Evolutionary conservation across 2,329 filamentous ascomycete genomes (phyloP).

Genomic region (Lecanosticta acicola): DNA sequence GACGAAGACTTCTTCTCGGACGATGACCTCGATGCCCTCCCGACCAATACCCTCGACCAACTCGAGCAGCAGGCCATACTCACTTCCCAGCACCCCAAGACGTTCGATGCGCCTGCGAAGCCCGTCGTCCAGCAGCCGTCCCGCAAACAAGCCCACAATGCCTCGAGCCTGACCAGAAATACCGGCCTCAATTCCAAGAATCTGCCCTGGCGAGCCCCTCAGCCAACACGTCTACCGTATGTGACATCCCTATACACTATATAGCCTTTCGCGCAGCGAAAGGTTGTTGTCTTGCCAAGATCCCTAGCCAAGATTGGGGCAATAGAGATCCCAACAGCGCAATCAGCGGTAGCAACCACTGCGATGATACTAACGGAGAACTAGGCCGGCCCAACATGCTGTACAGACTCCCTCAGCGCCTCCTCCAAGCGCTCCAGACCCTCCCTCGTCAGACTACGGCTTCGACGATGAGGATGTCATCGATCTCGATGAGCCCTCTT

Average conservation of each 20-base stretch:
- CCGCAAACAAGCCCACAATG: slow-evolving; percentile 21
- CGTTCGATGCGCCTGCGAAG: slow-evolving; percentile 5
- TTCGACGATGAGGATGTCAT: slow-evolving; percentile 43
- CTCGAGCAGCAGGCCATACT: slow-evolving; percentile 42
- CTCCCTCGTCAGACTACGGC: slow-evolving; percentile 40
- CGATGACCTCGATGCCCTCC: slow-evolving; percentile 42
- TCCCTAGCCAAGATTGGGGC: too few species aligned
- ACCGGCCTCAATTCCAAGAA: slow-evolving; percentile 17
- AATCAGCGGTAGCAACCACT: too few species aligned
- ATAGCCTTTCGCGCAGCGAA: too few species aligned
- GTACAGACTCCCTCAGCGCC: slow-evolving; percentile 13
- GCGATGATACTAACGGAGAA: too few species aligned
- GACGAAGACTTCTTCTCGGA: slow-evolving; percentile 44
- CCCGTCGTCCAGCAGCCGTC: slow-evolving; percentile 4
- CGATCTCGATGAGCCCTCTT: slow-evolving; percentile 39
- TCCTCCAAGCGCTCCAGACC: slow-evolving; percentile 22
- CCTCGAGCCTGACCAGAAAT: slow-evolving; percentile 18
- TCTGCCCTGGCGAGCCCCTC: slow-evolving; percentile 28
- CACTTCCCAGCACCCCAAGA: slow-evolving; percentile 32
- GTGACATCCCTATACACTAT: too few species aligned
- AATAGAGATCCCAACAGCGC: too few species aligned
- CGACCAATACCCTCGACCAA: slow-evolving; percentile 40
- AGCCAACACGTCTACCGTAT: slow-evolving; percentile 10
- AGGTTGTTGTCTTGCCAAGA: too few species aligned
- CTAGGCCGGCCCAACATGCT: slow-evolving; percentile 10